These are phyloP conservation scores for Kwoniella sp. DNA, from an alignment of 768 basidiomycete genomes.

Conservation along the genomic window DNA sequence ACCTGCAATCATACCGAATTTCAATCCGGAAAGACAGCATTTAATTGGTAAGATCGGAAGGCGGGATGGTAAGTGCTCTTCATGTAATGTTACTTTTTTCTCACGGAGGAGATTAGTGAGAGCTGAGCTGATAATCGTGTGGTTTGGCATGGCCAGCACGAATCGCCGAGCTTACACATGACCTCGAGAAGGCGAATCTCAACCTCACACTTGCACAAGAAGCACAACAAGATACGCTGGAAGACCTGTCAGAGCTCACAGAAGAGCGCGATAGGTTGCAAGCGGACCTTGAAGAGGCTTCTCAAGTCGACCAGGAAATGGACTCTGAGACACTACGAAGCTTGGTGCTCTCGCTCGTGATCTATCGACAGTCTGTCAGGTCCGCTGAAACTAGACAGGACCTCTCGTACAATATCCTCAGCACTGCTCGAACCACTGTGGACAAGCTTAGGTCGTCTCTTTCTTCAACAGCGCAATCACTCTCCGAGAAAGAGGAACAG, in stretches of 20 bases:
- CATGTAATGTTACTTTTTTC: no score
- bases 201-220: conserved; percentile 19
- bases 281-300: conserved; percentile 2
- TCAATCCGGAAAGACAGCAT: conserved; percentile 20
- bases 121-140: not conserved
- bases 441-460: not conserved
- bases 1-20: conserved; percentile 9
- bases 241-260: conserved; percentile 9
- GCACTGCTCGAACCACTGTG: not conserved
- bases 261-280: conserved; percentile 16
- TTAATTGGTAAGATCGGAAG: conserved; percentile 16
- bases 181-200: conserved; percentile 12
- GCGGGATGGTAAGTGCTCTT: conserved; percentile 21
- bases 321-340: conserved; percentile 5
- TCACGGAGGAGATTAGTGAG: no score
- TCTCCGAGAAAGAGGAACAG: not conserved
- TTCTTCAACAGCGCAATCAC: not conserved
- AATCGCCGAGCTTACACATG: conserved; percentile 15
- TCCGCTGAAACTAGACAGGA: conserved; percentile 1
- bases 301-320: not conserved
- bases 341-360: conserved; percentile 11
- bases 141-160: conserved; percentile 7
- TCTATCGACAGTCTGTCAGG: conserved; percentile 8
- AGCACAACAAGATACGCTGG: conserved; percentile 25
- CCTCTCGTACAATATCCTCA: conserved; percentile 6